These are phyloP conservation scores for Solanum chiquidenum DNA, from an alignment of 257 asterid genomes.

Conservation along the genomic window DNA sequence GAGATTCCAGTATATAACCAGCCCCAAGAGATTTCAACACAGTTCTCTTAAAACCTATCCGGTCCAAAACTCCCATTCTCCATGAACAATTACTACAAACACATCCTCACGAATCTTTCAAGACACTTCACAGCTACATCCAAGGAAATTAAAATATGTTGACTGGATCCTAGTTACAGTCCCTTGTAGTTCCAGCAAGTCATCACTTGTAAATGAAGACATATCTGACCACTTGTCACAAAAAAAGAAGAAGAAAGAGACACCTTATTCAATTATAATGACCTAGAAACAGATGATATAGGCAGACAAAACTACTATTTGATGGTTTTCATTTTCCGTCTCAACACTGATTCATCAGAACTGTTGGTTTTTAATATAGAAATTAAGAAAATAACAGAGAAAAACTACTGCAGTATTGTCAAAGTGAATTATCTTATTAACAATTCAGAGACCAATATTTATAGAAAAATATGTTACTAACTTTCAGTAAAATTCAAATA, in stretches of 20 bases:
- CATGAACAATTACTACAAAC: not conserved
- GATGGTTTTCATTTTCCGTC: not conserved
- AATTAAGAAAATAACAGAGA: no score
- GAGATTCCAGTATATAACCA: not conserved
- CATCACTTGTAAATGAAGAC: not conserved
- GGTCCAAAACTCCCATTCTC: not conserved
- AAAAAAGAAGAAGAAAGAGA: not conserved
- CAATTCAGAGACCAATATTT: no score
- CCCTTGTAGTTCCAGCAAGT: not conserved
- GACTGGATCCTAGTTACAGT: not conserved
- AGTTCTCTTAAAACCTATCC: not conserved
- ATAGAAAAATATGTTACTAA: no score
- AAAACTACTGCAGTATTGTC: no score
- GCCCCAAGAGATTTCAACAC: not conserved
- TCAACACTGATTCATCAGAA: not conserved
- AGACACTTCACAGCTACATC: not conserved
- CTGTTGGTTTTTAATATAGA: no score
- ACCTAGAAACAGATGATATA: not conserved
- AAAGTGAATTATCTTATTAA: no score
- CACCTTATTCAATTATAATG: not conserved
- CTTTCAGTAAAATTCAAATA: no score
- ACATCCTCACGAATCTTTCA: not conserved
- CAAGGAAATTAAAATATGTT: not conserved
- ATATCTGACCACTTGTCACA: not conserved
- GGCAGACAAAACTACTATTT: not conserved